Evolutionary conservation across 257 asterid genomes (phyloP), one percentile per base, ranked within the genome.

Genomic region (Linaria vulgaris): DNA sequence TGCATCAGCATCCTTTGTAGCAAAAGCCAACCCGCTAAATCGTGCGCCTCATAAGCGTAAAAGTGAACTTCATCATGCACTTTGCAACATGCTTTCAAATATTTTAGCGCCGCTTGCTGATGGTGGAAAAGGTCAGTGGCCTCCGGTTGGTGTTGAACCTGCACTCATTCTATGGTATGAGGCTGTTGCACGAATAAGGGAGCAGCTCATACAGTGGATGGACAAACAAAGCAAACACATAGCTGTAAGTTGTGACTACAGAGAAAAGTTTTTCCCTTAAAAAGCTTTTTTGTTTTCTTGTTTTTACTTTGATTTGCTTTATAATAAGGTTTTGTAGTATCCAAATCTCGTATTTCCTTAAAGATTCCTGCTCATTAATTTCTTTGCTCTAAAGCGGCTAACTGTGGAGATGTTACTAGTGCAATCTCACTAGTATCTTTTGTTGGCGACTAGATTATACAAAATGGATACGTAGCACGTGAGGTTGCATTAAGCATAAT

Each of bases 11-110:
- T 94, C 99, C 61, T 94, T 94, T 81, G 94, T 94, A 61, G 97
- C 97, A 24, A 94, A 94, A 82, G 99, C 97, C 70, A 94, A 94
- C 75, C 99, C 99, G 55, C 76, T 90, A 58, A 87, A 81, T 77
- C 97, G 97, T 69, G 82, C 97, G 72, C 95, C 99, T 74, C 97
- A 87, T 74, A 94, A 84, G 73, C 88, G 99, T 58, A 94, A 94
- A 78, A 94, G 97, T 56, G 99, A 94, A 81, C 91, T 94, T 72
- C 84, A 94, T 71, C 99, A 94, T 88, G 96, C 99, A 21, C 80
- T 94, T 34, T 94, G 99, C 90, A 94, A 85, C 84, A 90, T 94
- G 99, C 96, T 94, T 76, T 94, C 99, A 58, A 90, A 89, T 77
- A 94, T 94, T 75, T 75, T 94, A 71, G 99, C 95, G 5, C 96